Conservation (phyloP, 495 filamentous ascomycete genomes). For the Annulohypoxylon nitens region DNA sequence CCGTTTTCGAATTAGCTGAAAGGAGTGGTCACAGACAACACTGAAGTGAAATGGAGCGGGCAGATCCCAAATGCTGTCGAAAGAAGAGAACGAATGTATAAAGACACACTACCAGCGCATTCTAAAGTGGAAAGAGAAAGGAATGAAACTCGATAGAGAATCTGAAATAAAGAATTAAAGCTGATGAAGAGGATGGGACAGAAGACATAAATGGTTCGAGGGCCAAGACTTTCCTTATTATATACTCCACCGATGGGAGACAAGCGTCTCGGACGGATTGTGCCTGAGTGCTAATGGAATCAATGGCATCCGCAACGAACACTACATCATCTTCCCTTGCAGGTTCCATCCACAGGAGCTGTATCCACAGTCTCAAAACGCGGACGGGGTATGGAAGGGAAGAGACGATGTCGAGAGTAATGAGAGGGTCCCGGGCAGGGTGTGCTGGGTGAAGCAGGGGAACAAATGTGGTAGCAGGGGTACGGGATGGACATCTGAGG, state of each 20-base stretch:
- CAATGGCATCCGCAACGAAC: slow-evolving; percentile 51
- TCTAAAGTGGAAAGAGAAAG: slow-evolving; percentile 47
- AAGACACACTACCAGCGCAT: slow-evolving; percentile 63
- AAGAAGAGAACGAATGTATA: slow-evolving; percentile 65
- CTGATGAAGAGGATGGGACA: slow-evolving; percentile 48
- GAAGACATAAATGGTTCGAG: slow-evolving; percentile 45
- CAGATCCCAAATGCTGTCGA: slow-evolving; percentile 55
- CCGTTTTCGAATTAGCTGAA: slow-evolving; percentile 57
- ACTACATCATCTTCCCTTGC: slow-evolving; percentile 51
- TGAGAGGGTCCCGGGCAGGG: slow-evolving; percentile 50
- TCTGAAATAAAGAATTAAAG: slow-evolving; percentile 51
- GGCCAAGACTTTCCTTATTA: slow-evolving; percentile 61
- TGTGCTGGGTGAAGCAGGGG: slow-evolving; percentile 31
- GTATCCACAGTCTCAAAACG: slow-evolving; percentile 64
- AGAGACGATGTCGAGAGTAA: slow-evolving; percentile 52
- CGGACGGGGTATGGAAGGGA: slow-evolving; percentile 50
- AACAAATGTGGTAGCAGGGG: slow-evolving; percentile 43
- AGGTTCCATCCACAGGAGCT: slow-evolving; percentile 53
- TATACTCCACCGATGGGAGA: slow-evolving; percentile 51
- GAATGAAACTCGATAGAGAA: slow-evolving; percentile 49
- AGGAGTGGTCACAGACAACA: slow-evolving; percentile 59
- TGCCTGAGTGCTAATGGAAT: slow-evolving; percentile 47
- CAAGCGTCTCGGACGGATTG: slow-evolving; percentile 48
- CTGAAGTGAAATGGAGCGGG: slow-evolving; percentile 53
- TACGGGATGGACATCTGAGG: slow-evolving; percentile 42